Evolutionary conservation across 495 filamentous ascomycete species (phyloP).

Genomic region (Penicillium tannophilum): DNA sequence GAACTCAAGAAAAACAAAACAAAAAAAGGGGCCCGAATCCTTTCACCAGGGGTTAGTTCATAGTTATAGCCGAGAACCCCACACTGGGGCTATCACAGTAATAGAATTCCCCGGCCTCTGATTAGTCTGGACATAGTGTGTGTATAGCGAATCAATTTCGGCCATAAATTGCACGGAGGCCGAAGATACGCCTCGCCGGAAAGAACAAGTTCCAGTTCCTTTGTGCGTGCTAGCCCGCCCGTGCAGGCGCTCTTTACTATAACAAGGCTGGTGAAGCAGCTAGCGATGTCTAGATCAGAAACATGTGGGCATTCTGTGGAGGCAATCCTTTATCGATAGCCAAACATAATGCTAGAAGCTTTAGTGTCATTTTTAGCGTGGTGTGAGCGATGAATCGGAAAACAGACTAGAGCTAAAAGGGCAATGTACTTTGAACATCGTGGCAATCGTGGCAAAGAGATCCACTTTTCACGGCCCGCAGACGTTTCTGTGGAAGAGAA

Average conservation of each 20-base stretch:
- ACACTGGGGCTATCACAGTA: neutral
- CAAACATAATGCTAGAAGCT: neutral
- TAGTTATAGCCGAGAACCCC: neutral
- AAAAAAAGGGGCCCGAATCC: neutral
- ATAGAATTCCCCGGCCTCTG: neutral
- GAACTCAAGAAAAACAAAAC: neutral
- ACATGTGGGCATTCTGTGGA: neutral
- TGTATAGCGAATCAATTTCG: too few relatives aligned
- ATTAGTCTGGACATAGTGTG: neutral
- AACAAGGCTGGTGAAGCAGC: conserved; percentile 1
- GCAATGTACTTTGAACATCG: neutral
- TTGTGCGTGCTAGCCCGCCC: conserved; percentile 1
- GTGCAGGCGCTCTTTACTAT: neutral
- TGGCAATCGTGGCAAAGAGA: neutral
- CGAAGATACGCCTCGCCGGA: neutral
- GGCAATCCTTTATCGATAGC: neutral
- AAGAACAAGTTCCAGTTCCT: neutral
- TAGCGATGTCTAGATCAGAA: neutral
- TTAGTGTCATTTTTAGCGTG: neutral
- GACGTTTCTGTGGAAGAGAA: neutral
- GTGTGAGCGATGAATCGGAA: neutral
- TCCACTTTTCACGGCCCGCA: neutral
- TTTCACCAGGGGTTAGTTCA: neutral
- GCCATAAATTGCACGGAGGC: neutral
- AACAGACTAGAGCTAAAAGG: neutral